Conservation (phyloP, 2,329 filamentous ascomycete species). For the Penicillium sp. region DNA sequence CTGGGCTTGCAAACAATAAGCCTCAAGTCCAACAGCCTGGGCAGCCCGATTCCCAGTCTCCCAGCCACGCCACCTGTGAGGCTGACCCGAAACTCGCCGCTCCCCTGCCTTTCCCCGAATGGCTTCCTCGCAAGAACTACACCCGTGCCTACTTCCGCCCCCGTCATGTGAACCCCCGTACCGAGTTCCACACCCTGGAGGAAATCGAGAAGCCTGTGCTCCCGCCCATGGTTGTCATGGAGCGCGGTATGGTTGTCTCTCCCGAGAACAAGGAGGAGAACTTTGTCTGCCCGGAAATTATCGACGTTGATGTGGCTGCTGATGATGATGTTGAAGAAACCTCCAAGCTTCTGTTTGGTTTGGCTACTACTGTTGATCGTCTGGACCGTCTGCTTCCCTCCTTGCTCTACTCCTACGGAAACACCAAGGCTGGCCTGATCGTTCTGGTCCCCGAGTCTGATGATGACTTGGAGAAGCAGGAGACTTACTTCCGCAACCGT, state of each 20-base stretch:
- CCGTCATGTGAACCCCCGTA: slow-evolving; percentile 35
- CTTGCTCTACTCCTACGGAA: slow-evolving; percentile 45
- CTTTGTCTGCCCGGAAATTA: slow-evolving; percentile 41
- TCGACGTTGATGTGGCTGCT: slow-evolving; percentile 43
- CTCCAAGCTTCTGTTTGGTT: slow-evolving; percentile 43
- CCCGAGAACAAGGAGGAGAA: slow-evolving; percentile 32
- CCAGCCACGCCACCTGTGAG: slow-evolving; percentile 32
- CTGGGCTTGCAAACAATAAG: slow-evolving; percentile 16
- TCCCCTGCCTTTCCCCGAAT: slow-evolving; percentile 42
- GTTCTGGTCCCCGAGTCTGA: slow-evolving; percentile 45
- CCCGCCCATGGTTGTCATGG: slow-evolving; percentile 39
- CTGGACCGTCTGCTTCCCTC: slow-evolving; percentile 43
- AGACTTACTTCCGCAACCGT: slow-evolving; percentile 44
- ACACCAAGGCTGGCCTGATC: slow-evolving; percentile 42
- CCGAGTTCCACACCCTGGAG: slow-evolving; percentile 42
- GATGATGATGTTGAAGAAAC: slow-evolving; percentile 43
- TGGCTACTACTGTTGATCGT: slow-evolving; percentile 46
- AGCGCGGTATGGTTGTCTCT: slow-evolving; percentile 42
- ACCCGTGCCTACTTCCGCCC: slow-evolving; percentile 46
- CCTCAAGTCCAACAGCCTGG: slow-evolving; percentile 16
- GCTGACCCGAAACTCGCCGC: slow-evolving; percentile 36
- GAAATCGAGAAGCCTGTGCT: slow-evolving; percentile 40
- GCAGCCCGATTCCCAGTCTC: slow-evolving; percentile 21
- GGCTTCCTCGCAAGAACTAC: slow-evolving; percentile 47
- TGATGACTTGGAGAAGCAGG: slow-evolving; percentile 40